Conservation (phyloP, 2,329 filamentous ascomycete species). For the Apiospora koreana region DNA sequence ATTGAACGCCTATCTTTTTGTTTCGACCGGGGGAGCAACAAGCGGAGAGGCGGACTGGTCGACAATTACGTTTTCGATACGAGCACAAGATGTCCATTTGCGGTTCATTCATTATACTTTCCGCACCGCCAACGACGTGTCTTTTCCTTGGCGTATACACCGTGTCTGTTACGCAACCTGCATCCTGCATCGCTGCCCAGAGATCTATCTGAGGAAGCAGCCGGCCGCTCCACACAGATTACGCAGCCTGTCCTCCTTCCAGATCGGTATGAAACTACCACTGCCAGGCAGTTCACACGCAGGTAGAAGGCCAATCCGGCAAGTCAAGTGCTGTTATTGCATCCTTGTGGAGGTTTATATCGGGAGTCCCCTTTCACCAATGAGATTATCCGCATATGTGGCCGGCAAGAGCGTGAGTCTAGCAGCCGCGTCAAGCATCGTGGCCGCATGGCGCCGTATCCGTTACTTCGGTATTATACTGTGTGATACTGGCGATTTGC, state of each 20-base stretch:
- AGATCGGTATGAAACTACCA: not conserved
- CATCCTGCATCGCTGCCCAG: not conserved
- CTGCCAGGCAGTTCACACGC: not conserved
- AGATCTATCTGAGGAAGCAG: not conserved
- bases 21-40: not conserved
- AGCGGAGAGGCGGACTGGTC: not conserved
- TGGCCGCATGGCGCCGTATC: not conserved
- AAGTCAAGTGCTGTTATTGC: not conserved
- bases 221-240: not conserved
- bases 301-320: not conserved
- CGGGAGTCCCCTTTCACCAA: not conserved
- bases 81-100: not conserved
- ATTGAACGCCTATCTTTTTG: not conserved
- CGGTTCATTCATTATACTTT: not conserved
- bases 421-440: not conserved
- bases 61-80: not conserved
- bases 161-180: not conserved
- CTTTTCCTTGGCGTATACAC: not conserved
- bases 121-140: not conserved
- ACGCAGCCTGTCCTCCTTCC: conserved; percentile 1
- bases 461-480: not conserved
- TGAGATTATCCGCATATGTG: not conserved
- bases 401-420: not conserved
- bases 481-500: not conserved
- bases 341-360: not conserved